Base-by-base conservation (phyloP, 2,329 filamentous ascomycete genomes). In the Pseudonectria buxi region DNA sequence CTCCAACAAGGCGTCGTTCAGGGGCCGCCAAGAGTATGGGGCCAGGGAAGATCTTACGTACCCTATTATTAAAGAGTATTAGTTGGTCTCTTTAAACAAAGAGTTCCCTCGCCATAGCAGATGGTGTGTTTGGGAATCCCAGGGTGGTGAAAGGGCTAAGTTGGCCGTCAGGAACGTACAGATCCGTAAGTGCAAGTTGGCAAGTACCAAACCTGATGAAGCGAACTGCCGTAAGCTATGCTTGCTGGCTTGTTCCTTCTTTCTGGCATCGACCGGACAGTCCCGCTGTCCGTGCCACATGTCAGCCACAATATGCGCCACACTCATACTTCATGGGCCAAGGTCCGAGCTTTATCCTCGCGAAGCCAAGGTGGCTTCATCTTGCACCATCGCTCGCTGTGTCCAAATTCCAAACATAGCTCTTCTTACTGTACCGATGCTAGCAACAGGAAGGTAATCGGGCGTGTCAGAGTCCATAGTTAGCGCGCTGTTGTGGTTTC, bases 121-220 rank as follows among this genome's bases (percentile, higher is more conserved):
- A 11, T 14, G 26, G 35, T 38, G 30, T 30, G 33, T 31, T 45
- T 32, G 28, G 15, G 33, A 32, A 37, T 40, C 33, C 24, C 26
- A 37, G 33, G 33, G 40, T 36, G 41, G n/a, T 49, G 40, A 29
- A 44, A 42, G 44, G 41, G 42, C 38, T 41, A 47, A 42, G 39
- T 33, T 50, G 45, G 39, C 36, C 41, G 43, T 41, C 49, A 44
- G 44, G 48, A 50, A 41, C 41, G 45, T 41, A 49, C 50, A 53
- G 46, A 50, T 53, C 9, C 44, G 46, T 40, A 46, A 46, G 29
- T 50, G 47, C 51, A 54, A 55, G 44, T 50, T 56, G 53, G 50
- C 51, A 50, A 45, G 47, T 50, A 45, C 36, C 16, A 26, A 36
- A 25, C 10, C 27, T 35, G 35, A 32, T 40, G 45, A 37, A 36